These are phyloP conservation scores for Verticillium zaregamsianum DNA, from an alignment of 2,329 filamentous ascomycete genomes.

Conservation along the genomic window DNA sequence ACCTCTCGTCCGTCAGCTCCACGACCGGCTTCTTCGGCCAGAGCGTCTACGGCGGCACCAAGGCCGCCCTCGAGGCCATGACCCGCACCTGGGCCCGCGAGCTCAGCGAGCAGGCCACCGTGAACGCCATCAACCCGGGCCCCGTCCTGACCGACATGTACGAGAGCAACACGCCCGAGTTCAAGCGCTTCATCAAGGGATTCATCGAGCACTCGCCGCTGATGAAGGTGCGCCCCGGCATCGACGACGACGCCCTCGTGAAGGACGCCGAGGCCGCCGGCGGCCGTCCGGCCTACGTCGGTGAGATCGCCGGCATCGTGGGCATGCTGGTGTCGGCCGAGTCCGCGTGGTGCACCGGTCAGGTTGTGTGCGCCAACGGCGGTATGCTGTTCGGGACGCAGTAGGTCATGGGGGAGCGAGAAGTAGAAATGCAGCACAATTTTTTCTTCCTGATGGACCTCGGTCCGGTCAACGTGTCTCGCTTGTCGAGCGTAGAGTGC, in stretches of 20 bases:
- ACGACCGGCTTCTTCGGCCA: slow-evolving; percentile 50
- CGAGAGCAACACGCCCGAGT: slow-evolving; percentile 34
- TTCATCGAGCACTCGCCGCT: slow-evolving; percentile 55
- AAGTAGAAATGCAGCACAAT: neutral
- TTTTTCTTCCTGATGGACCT: neutral
- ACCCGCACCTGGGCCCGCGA: slow-evolving; percentile 56
- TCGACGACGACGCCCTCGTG: slow-evolving; percentile 61
- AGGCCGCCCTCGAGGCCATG: slow-evolving; percentile 56
- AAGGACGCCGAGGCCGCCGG: slow-evolving; percentile 51
- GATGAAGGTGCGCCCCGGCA: slow-evolving; percentile 52
- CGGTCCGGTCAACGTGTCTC: too few relatives aligned
- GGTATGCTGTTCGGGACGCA: slow-evolving; percentile 52
- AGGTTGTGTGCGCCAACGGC: slow-evolving; percentile 76
- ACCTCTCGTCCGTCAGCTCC: slow-evolving; percentile 51
- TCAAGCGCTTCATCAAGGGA: slow-evolving; percentile 35
- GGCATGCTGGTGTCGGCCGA: slow-evolving; percentile 72
- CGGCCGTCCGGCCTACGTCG: slow-evolving; percentile 59
- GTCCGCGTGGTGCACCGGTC: slow-evolving; percentile 73
- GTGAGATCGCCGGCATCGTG: slow-evolving; percentile 71
- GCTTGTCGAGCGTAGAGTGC: too few relatives aligned
- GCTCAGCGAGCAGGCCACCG: slow-evolving; percentile 47
- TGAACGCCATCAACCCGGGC: slow-evolving; percentile 55
- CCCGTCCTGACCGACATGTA: slow-evolving; percentile 53
- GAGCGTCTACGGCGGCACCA: slow-evolving; percentile 53
- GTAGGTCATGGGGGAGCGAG: slow-evolving; percentile 1